Evolutionary conservation across 495 filamentous ascomycete genomes (phyloP), one percentile per base, ranked within the genome.

Genomic region (Penicillium atrosanguineum): DNA sequence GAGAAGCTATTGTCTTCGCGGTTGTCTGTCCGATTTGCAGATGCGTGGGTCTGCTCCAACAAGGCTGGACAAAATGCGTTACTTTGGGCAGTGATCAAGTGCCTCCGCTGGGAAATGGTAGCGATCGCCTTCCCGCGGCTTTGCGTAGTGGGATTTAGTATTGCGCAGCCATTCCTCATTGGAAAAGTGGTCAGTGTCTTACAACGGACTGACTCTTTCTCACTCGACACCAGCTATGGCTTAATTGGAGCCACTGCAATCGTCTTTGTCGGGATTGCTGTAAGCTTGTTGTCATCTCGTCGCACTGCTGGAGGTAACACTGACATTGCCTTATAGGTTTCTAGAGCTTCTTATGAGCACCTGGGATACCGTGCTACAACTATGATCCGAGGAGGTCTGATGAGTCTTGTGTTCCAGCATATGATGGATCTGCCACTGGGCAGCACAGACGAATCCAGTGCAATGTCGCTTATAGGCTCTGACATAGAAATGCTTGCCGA

Each of bases 81-180:
- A 9, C 28, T 31, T 31, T 9, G 3, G 28, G 28, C 7, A 9
- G 28, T 31, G 7, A 31, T 31, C 28, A 31, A 31, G 28, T 31
- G 28, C 7, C 28, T 31, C 4, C 28, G 28, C 28, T 4, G 3
- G 28, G 28, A 31, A 4, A 31, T 31, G 3, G 28, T 9, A 1
- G 11, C 4, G 15, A 73, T 72, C 4, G 72, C 78, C 21, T 63
- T 74, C 6, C 80, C 82, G 3, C 71, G 81, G 7, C 58, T 79
- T 12, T 72, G 66, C 42, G 64, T 80, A 8, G 79, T 77, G 19
- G 82, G 69, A 8, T 83, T 86, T 60, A 74, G 62, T 43, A 80
- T 81, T 55, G 77, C 74, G 25, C 82, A 85, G 56, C 81, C 83
- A 5, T 79, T 87, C 44, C 64, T 87, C 19, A 75, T 87, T 25